Conservation (phyloP, 768 basidiomycete species). For the Tricholomella constricta region DNA sequence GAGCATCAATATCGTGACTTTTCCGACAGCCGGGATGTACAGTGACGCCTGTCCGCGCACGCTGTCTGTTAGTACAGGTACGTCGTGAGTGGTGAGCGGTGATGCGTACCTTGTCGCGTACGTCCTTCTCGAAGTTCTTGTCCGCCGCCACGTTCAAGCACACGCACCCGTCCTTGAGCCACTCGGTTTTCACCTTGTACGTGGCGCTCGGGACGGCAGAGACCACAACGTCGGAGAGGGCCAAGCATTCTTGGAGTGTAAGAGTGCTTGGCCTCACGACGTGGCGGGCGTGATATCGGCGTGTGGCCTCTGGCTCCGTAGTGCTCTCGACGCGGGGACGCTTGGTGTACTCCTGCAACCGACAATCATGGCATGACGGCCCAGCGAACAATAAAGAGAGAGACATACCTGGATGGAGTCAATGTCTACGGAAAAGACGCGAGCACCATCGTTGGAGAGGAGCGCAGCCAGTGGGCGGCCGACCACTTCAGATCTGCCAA, state of each 20-base stretch:
- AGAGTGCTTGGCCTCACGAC: conserved; percentile 70
- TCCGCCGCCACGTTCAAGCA: conserved; percentile 93
- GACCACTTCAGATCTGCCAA: conserved; percentile 87
- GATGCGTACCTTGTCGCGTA: conserved; percentile 79
- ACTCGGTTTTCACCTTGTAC: conserved; percentile 89
- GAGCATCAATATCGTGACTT: conserved; percentile 97
- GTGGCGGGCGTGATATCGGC: conserved; percentile 82
- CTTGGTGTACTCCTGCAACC: conserved; percentile 87
- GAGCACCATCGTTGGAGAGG: conserved; percentile 93
- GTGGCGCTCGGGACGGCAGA: conserved; percentile 84
- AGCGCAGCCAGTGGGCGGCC: conserved; percentile 96
- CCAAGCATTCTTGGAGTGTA: conserved; percentile 79
- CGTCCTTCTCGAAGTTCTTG: conserved; percentile 95
- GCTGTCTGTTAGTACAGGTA: neutral
- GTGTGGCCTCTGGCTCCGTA: conserved; percentile 33
- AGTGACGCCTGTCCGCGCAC: conserved; percentile 70
- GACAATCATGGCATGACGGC: neutral
- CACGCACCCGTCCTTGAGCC: conserved; percentile 91
- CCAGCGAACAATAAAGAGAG: no score
- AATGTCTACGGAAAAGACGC: conserved; percentile 94
- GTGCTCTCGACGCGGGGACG: conserved; percentile 57
- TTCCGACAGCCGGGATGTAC: conserved; percentile 96
- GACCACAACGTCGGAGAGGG: conserved; percentile 88
- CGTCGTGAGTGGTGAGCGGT: neutral
- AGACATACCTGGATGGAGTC: conserved; percentile 81